Base-by-base conservation (phyloP, 2,329 filamentous ascomycete genomes). In the Sphaerulina vaccinii region DNA sequence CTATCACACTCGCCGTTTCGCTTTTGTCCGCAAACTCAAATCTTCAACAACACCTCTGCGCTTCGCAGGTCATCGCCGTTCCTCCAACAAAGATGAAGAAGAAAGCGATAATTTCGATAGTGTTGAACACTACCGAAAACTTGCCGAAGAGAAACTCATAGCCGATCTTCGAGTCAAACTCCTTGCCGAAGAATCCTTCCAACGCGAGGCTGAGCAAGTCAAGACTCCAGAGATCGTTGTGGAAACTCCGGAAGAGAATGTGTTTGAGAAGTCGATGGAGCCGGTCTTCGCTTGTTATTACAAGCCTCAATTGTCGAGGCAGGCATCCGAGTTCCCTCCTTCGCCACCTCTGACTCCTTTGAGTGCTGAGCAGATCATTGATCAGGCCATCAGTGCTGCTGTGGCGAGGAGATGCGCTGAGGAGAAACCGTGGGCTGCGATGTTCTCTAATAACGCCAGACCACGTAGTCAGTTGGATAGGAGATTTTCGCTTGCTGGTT, bases 11-110 rank as follows among this genome's bases (percentile, higher is more conserved):
- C 68, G 72, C 11, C 67, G 72, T 7, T 62, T 63, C 24, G 68
- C 69, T 52, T 75, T 74, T 55, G 71, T 75, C 1, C 65, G 72
- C 40, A 75, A 74, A 56, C 59, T 67, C 53, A 72, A 69, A 55
- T 49, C 70, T 0, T 45, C 53, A 1, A 64, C 65, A 21, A 74
- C 72, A 6, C 72, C 72, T 5, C 57, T 73, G 13, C 65, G 71
- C 5, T 75, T 74, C 44, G 72, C 72, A 2, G 59, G 49, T 2
- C 72, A 75, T 51, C 62, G 72, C 6, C 62, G 71, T 29, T 29
- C 24, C 13, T 29, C 24, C 9, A 38, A 42, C 9, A 29, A 45
- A 65, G 70, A 73, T 38, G 69, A 73, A 49, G 71, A 74, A 53
- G 70, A 70, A 54, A 58, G 56, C 5, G 68, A 72, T 18, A 56